A percentile compares a stretch with the other conserved stretches of the same genome.
Evolutionary conservation across 2,329 filamentous ascomycete genomes (phyloP).

Genomic region (Colletotrichum sojae): DNA sequence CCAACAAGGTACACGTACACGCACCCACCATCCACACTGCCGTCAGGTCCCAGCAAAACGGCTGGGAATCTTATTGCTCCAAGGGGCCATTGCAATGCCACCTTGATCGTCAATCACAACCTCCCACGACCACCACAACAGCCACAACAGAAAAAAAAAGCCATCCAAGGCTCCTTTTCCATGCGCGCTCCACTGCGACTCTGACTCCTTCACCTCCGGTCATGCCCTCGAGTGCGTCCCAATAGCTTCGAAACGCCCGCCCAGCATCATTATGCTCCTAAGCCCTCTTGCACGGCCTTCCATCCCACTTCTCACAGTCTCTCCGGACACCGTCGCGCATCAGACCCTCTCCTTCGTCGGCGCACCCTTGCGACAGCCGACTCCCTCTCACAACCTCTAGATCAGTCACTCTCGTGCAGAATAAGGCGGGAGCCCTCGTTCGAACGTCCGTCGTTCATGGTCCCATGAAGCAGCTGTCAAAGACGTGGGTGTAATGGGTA

Average conservation of each 20-base stretch:
- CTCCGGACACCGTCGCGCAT: conserved; percentile 30
- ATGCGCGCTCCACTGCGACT: conserved; percentile 5
- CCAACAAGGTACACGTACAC: conserved; percentile 16
- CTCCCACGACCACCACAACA: conserved; percentile 22
- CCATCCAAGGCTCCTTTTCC: conserved; percentile 6
- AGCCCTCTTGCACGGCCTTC: conserved; percentile 39
- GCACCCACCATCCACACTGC: conserved; percentile 17
- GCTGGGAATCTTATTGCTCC: conserved; percentile 41
- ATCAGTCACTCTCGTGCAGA: neutral
- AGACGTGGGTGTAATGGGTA: conserved; percentile 55
- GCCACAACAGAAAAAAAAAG: conserved; percentile 29
- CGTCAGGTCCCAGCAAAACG: conserved; percentile 36
- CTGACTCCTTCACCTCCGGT: conserved; percentile 10
- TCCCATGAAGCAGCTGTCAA: conserved; percentile 43
- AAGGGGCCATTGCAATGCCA: conserved; percentile 41
- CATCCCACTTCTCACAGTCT: conserved; percentile 35
- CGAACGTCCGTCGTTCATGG: conserved; percentile 31
- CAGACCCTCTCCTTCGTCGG: conserved; percentile 22
- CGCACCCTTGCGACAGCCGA: conserved; percentile 19
- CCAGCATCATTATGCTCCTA: conserved; percentile 41
- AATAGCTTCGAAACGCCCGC: conserved; percentile 35
- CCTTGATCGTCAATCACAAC: conserved; percentile 36
- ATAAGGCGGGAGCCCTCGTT: conserved; percentile 11
- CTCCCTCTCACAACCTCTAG: neutral
- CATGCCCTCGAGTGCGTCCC: conserved; percentile 29